phyloP scores from a whole-genome alignment of 2,329 filamentous ascomycete genomes.

The Phialocephala subalpina region DNA sequence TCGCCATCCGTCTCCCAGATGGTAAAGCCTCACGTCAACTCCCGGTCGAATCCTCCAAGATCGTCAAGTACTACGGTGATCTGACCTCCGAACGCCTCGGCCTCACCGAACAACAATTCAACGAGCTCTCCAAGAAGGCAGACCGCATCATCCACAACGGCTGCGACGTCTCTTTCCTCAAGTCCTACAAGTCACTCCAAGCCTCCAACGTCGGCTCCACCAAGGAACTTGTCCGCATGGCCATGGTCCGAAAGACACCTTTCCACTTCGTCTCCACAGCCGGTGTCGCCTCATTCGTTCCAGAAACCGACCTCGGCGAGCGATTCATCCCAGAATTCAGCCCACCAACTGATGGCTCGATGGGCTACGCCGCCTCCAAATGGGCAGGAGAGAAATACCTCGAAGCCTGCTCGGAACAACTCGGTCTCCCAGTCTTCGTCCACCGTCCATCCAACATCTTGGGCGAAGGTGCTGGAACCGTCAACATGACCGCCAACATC shows the following conservation, averaged over 20 bases:
- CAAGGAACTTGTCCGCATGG: constrained; percentile 45
- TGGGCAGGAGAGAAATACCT: constrained; percentile 47
- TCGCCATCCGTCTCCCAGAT: constrained; percentile 48
- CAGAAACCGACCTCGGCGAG: constrained; percentile 18
- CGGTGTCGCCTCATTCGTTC: constrained; percentile 19
- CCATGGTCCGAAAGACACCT: constrained; percentile 40
- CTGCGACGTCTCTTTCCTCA: constrained; percentile 49
- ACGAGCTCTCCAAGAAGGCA: constrained; percentile 41
- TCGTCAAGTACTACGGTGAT: constrained; percentile 48
- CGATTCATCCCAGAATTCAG: constrained; percentile 19
- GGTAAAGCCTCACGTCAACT: constrained; percentile 11
- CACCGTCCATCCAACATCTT: constrained; percentile 29
- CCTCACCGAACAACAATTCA: constrained; percentile 43
- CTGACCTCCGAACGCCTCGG: constrained; percentile 48
- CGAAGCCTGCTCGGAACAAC: constrained; percentile 32
- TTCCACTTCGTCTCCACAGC: constrained; percentile 47
- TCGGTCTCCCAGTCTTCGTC: constrained; percentile 26
- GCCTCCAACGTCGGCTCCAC: constrained; percentile 48
- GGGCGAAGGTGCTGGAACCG: constrained; percentile 21
- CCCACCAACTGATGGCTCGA: constrained; percentile 21
- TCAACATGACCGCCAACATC: constrained; percentile 29
- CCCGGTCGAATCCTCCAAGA: constrained; percentile 24
- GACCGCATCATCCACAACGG: constrained; percentile 63
- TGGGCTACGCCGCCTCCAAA: constrained; percentile 46
- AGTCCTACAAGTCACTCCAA: constrained; percentile 48